These are phyloP conservation scores for Solanum ahanhuiri DNA, from an alignment of 257 asterid genomes.

Conservation along the genomic window DNA sequence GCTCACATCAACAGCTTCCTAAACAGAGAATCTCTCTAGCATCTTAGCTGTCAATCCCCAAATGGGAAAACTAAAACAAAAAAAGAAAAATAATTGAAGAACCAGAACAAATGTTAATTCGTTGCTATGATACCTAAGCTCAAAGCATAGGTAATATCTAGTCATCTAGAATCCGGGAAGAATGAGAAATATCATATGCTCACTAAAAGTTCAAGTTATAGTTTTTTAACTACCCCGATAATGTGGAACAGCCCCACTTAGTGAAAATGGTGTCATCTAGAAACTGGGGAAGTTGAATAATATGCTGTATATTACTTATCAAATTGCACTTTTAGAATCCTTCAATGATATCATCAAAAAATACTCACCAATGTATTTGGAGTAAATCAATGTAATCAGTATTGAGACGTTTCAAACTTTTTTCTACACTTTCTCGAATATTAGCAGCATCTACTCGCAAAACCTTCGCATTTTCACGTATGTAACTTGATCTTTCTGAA, in stretches of 20 bases:
- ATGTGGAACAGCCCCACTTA: neutral
- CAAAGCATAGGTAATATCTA: neutral
- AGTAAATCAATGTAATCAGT: conserved; percentile 92
- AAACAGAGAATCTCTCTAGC: neutral
- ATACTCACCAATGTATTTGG: conserved; percentile 85
- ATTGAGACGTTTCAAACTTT: conserved; percentile 83
- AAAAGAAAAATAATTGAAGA: neutral
- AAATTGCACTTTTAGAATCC: neutral
- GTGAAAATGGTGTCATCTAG: neutral
- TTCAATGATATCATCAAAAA: neutral
- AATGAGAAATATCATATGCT: neutral
- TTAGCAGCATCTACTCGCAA: conserved; percentile 90
- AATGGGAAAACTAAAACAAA: neutral
- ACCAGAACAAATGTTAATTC: neutral
- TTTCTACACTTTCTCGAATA: conserved; percentile 83
- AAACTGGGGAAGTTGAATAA: neutral
- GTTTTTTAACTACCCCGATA: neutral
- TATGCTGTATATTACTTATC: neutral
- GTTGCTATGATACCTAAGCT: neutral
- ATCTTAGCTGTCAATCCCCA: neutral
- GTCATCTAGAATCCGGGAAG: neutral
- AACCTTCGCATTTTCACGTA: conserved; percentile 53
- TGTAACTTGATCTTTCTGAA: conserved; percentile 44
- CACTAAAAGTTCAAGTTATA: neutral
- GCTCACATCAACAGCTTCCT: neutral